These are phyloP conservation scores for Trichoderma atroviride DNA, from an alignment of 2,329 filamentous ascomycete genomes.

Conservation along the genomic window DNA sequence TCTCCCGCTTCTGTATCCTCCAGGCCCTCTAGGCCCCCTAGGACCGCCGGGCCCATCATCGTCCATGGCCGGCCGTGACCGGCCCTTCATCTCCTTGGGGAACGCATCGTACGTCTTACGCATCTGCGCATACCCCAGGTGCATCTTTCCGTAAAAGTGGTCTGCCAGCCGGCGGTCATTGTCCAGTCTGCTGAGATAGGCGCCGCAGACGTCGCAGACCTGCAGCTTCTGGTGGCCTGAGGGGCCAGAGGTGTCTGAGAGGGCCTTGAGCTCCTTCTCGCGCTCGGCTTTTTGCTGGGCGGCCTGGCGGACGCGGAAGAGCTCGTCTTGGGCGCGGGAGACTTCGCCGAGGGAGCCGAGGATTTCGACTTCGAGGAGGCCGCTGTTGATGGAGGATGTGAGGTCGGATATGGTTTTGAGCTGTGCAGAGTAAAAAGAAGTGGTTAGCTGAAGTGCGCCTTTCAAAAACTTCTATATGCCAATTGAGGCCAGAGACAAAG, in stretches of 20 bases:
- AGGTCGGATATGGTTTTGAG: constrained; percentile 86
- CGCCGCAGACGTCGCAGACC: constrained; percentile 97
- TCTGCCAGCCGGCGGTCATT: constrained; percentile 93
- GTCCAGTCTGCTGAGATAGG: constrained; percentile 87
- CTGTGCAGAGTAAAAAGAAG: constrained; percentile 30
- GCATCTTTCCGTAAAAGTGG: constrained; percentile 99
- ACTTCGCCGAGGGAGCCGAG: constrained; percentile 82
- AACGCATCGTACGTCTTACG: constrained; percentile 88
- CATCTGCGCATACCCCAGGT: constrained; percentile 97
- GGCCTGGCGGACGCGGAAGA: constrained; percentile 80
- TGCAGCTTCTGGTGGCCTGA: constrained; percentile 97
- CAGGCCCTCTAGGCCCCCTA: constrained; percentile 57
- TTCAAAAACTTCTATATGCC: background rate
- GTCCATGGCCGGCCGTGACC: constrained; percentile 62
- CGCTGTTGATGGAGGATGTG: constrained; percentile 74
- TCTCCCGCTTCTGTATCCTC: constrained; percentile 55
- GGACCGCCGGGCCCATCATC: constrained; percentile 51
- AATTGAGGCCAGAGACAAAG: background rate
- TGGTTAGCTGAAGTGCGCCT: background rate
- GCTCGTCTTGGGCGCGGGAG: constrained; percentile 80
- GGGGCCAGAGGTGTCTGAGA: constrained; percentile 89
- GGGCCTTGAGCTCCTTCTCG: constrained; percentile 84
- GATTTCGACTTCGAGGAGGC: constrained; percentile 82
- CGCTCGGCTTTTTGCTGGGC: constrained; percentile 80
- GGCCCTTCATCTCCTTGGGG: constrained; percentile 80